Evolutionary conservation across 768 basidiomycete genomes (phyloP).

Genomic region (Phanerodontia chrysosporium): DNA sequence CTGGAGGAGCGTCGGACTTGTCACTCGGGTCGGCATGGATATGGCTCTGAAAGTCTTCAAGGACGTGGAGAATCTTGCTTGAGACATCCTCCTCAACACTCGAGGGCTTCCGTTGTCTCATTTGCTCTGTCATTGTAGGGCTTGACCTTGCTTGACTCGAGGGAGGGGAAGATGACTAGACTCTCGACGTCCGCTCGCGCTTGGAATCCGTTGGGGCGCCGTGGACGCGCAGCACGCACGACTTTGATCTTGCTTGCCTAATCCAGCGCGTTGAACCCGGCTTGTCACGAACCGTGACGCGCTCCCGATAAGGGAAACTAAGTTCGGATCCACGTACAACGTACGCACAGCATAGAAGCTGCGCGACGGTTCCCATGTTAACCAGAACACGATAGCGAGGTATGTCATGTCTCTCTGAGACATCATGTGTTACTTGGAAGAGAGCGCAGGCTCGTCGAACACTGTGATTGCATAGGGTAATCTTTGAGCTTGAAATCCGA

Average conservation of each 20-base stretch:
- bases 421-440: not conserved
- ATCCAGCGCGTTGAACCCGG: not conserved
- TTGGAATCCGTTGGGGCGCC: not conserved
- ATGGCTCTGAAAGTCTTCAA: slow-evolving; percentile 8
- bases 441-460: no score
- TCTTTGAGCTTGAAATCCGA: not conserved
- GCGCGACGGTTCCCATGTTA: no score
- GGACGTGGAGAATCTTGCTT: not conserved
- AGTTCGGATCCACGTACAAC: not conserved
- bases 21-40: slow-evolving; percentile 9
- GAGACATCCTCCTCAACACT: not conserved
- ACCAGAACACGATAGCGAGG: no score
- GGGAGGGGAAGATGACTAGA: not conserved
- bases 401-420: no score
- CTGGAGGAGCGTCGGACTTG: not conserved
- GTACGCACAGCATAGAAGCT: not conserved
- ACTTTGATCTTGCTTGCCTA: not conserved
- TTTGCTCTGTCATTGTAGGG: not conserved
- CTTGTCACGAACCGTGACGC: not conserved
- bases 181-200: no score
- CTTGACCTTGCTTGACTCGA: not conserved
- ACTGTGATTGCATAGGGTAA: no score
- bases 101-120: not conserved
- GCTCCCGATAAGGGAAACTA: not conserved
- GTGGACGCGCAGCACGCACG: not conserved